phyloP scores from a whole-genome alignment of 495 filamentous ascomycete genomes.

The Recurvomyces mirabilis region DNA sequence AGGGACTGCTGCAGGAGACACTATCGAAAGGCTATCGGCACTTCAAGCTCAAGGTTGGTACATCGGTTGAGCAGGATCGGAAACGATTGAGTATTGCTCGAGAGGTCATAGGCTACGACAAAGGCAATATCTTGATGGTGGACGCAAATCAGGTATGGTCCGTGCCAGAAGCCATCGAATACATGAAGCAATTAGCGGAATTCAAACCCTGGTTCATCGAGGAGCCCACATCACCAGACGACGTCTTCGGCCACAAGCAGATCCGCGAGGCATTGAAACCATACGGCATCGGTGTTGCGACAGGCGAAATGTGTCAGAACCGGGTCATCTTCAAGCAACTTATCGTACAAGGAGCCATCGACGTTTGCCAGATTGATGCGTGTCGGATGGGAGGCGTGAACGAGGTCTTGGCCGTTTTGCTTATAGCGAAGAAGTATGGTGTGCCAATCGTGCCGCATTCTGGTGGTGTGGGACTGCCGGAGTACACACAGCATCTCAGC shows the following conservation, averaged over 20 bases:
- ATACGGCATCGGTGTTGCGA: conserved; percentile 73
- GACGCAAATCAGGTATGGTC: conserved; percentile 95
- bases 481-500: conserved; percentile 88
- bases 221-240: conserved; percentile 89
- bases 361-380: conserved; percentile 83
- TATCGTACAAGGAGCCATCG: conserved; percentile 64
- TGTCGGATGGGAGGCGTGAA: conserved; percentile 88
- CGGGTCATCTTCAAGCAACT: conserved; percentile 91
- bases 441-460: conserved; percentile 82
- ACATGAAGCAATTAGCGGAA: conserved; percentile 71
- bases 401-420: conserved; percentile 80
- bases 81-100: conserved; percentile 61
- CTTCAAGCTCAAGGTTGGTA: conserved; percentile 89
- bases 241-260: conserved; percentile 78
- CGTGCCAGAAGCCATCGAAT: conserved; percentile 79
- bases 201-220: conserved; percentile 97
- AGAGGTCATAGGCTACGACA: conserved; percentile 74
- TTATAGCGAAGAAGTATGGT: conserved; percentile 77
- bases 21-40: conserved; percentile 65
- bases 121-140: conserved; percentile 83
- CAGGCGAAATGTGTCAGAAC: conserved; percentile 96
- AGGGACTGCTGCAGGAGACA: conserved; percentile 56
- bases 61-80: conserved; percentile 56
- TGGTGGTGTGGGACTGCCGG: conserved; percentile 81
- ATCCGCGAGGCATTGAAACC: conserved; percentile 68